Base-by-base conservation (phyloP, 148 eudicot genomes). In the Mesembryanthemum crystallinum region DNA sequence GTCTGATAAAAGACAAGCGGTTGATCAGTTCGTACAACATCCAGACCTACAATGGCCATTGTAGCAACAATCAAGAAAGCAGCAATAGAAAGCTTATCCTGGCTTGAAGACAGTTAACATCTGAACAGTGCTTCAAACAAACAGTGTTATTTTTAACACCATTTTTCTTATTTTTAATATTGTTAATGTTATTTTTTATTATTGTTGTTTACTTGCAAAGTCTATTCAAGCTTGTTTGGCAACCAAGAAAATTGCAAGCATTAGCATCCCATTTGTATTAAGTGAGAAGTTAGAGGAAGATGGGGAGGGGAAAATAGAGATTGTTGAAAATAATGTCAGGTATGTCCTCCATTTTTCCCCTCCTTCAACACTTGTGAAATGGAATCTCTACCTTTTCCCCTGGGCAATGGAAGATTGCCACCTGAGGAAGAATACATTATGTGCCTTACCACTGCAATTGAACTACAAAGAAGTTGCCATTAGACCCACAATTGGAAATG, bases 11-110 rank as follows among this genome's bases (percentile, higher is more conserved):
- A 94, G 23, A 82, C 84, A 47, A 94, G 97, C 43, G 96, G 61
- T 69, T 95, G 98, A 86, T 94, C 97, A 4, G 97, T 94, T 45
- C 97, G 95, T 54, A 86, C 81, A 64, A 94, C 97, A 90, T 94
- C 98, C 88, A 94, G 82, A 79, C 97, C 98, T 91, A 74, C 78
- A 81, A 32, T 55, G 71, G 32, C 59, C 71, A 54, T 61, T 28
- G 55, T 30, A 83, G 28, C 21, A 73, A n/a, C 39, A 67, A 60
- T 73, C 63, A 81, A 54, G 71, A 71, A 78, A 78, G 60, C 42
- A 71, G 72, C 62, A 49, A 28, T 27, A 69, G 21, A 45, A 62
- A 61, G 62, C 32, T 20, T 33, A 1, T 74, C 62, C 78, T 35
- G 69, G 58, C 32, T 55, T 18, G 5, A 35, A 37, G 30, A 69